These are phyloP conservation scores for Kalanchoe fedtschenkoi DNA, from an alignment of 164 flowering plant genomes.

Conservation along the genomic window DNA sequence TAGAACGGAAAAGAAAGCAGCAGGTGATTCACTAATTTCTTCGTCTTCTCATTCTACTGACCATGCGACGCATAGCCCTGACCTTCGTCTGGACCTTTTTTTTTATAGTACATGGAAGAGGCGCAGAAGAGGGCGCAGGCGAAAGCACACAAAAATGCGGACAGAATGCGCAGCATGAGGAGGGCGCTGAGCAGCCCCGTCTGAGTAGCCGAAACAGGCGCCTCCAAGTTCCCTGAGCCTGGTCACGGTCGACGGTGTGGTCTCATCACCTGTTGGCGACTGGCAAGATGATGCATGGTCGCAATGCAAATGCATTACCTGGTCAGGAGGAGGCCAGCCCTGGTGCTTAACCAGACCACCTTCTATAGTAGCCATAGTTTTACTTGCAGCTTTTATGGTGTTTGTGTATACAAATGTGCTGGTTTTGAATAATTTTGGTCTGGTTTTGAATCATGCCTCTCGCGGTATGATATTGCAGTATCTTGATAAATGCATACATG, in stretches of 20 bases:
- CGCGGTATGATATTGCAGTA: too few species aligned
- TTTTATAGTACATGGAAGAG: conserved; percentile 35
- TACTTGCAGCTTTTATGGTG: neutral
- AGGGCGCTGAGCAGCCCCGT: conserved; percentile 35
- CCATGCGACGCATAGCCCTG: neutral
- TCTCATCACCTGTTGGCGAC: neutral
- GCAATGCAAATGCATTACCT: neutral
- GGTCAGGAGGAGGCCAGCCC: too few species aligned
- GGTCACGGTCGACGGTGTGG: too few species aligned
- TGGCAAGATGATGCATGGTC: too few species aligned
- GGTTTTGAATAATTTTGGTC: neutral
- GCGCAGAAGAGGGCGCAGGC: conserved; percentile 22
- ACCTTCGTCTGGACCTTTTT: neutral
- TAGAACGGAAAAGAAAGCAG: conserved; percentile 45
- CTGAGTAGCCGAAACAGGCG: neutral
- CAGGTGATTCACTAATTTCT: conserved; percentile 47
- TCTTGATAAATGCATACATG: too few species aligned
- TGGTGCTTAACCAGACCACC: neutral
- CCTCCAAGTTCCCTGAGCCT: too few species aligned
- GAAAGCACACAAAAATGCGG: conserved; percentile 25
- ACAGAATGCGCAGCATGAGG: conserved; percentile 29
- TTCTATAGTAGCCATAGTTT: too few species aligned
- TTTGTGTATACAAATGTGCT: neutral
- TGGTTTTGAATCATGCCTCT: neutral
- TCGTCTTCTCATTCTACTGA: neutral